Base-by-base conservation (phyloP, 306 rosid species). In the Cucumis melo region DNA sequence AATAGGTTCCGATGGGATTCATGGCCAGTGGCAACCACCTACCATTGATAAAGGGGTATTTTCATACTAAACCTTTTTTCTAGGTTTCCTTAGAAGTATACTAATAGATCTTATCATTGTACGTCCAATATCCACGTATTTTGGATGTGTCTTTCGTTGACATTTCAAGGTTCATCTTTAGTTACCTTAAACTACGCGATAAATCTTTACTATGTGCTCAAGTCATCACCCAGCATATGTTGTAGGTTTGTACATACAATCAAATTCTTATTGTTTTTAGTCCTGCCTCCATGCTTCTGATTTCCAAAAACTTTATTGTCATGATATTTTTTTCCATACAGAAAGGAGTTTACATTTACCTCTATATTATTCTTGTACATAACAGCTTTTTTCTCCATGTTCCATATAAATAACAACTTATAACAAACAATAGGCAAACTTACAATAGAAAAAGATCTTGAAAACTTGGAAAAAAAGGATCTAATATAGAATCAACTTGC, bases 1-100 rank as follows among this genome's bases (percentile, higher is more conserved):
- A n/a, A n/a, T n/a, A n/a, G 98, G 98, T 70, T 94, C 96, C 23
- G 82, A 81, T 72, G 96, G 98, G 76, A 92, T 94, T 80, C 79
- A 76, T 9, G 95, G 96, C 82, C 88, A 87, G 80, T 94, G 94
- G 96, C 88, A 76, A 75, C 87, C 89, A 72, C 96, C 97, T 82
- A 84, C 71, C 53, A 82, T 75, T 83, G 88, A 85, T 77, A 89
- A 80, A 83, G 86, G 89, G 97, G 98, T 94, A 90, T 80, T 87
- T 59, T 84, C 48, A 57, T 77, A 55, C 78, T 71, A 76, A 29
- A 46, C 32, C 32, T 10, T 74, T 68, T 78, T 82, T 24, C 9
- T n/a, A 63, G 51, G 63, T 70, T 78, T 81, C 78, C 50, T 68
- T 66, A 73, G 73, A 57, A 81, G 57, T 70, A 78, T 57, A 68